These are phyloP conservation scores for Cercospora brassicicola DNA, from an alignment of 2,329 filamentous ascomycete genomes.

Conservation along the genomic window DNA sequence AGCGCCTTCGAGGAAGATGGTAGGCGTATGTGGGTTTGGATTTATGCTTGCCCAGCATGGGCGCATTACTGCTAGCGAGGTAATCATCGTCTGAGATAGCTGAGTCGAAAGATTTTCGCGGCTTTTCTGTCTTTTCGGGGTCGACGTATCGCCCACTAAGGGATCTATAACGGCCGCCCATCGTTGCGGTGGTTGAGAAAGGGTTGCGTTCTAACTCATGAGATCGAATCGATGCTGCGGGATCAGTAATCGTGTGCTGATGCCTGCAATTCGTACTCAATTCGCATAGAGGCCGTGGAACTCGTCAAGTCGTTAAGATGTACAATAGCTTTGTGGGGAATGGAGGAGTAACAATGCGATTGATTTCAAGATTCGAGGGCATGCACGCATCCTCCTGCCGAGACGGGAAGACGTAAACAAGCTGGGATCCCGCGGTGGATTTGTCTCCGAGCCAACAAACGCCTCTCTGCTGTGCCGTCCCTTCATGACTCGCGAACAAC, in stretches of 20 bases:
- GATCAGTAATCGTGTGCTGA: background rate
- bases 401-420: background rate
- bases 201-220: background rate
- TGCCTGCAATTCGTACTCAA: background rate
- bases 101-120: slow-evolving; percentile 26
- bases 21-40: slow-evolving; percentile 37
- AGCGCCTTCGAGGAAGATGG: slow-evolving; percentile 53
- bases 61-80: slow-evolving; percentile 35
- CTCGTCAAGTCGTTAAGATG: slow-evolving; percentile 7
- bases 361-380: background rate
- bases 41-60: slow-evolving; percentile 35
- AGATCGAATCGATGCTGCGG: background rate
- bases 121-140: slow-evolving; percentile 44
- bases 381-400: background rate
- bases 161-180: slow-evolving; percentile 36
- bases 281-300: background rate
- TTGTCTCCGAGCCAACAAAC: slow-evolving; percentile 1
- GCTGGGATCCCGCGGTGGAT: background rate
- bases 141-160: slow-evolving; percentile 37
- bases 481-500: background rate
- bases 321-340: background rate
- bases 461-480: background rate
- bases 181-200: background rate
- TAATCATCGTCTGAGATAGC: slow-evolving; percentile 30
- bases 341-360: background rate